phyloP scores from a whole-genome alignment of 2,329 filamentous ascomycete genomes.

The Phyllosticta ampelicida region DNA sequence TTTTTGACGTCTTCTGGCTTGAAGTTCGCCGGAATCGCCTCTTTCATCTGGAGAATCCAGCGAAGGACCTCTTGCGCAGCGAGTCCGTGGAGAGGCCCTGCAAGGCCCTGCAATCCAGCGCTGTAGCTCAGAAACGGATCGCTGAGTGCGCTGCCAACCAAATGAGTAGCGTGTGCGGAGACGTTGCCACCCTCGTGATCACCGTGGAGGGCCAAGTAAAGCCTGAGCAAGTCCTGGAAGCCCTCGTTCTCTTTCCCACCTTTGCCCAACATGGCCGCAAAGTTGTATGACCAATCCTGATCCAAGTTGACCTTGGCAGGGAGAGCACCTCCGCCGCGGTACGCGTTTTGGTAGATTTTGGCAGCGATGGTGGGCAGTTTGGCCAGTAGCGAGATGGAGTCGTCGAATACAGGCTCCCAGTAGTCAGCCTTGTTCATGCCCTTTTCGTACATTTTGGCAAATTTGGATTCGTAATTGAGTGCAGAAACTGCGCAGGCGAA shows the following conservation, averaged over 20 bases:
- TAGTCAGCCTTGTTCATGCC: slow-evolving; percentile 93
- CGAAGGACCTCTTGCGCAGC: slow-evolving; percentile 95
- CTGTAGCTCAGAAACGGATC: slow-evolving; percentile 95
- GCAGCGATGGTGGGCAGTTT: slow-evolving; percentile 96
- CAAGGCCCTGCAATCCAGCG: slow-evolving; percentile 87
- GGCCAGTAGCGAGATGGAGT: slow-evolving; percentile 83
- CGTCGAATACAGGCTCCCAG: slow-evolving; percentile 97
- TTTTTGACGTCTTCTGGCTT: slow-evolving; percentile 71
- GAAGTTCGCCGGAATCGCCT: slow-evolving; percentile 67
- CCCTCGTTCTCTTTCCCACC: slow-evolving; percentile 76
- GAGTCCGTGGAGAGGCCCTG: slow-evolving; percentile 85
- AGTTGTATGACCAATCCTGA: slow-evolving; percentile 99
- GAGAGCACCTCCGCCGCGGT: slow-evolving; percentile 62
- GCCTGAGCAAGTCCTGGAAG: slow-evolving; percentile 87
- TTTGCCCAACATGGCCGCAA: slow-evolving; percentile 91
- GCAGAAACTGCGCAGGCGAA: slow-evolving; percentile 90
- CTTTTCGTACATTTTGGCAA: slow-evolving; percentile 84
- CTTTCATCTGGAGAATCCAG: slow-evolving; percentile 95
- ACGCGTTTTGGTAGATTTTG: slow-evolving; percentile 92
- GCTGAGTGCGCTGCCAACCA: slow-evolving; percentile 87
- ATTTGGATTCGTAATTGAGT: slow-evolving; percentile 89
- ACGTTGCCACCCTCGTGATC: slow-evolving; percentile 98
- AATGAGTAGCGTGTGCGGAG: slow-evolving; percentile 86
- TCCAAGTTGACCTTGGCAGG: slow-evolving; percentile 65
- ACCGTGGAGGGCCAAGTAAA: slow-evolving; percentile 93